Base-by-base conservation (phyloP, 768 basidiomycete genomes). In the Trametes cubensis region DNA sequence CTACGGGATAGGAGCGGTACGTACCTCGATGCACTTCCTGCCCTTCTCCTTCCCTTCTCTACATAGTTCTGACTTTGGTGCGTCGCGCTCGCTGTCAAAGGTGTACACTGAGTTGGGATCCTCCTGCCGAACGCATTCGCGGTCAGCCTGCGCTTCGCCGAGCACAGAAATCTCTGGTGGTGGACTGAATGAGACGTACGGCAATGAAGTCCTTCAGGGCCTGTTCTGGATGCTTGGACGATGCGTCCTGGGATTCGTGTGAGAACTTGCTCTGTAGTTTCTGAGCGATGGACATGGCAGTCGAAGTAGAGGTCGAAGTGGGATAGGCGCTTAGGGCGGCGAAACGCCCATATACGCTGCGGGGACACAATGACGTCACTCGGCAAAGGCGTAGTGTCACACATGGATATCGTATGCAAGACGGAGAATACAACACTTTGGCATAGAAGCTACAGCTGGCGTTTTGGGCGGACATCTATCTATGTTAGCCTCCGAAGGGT, bases 31-130 rank as follows among this genome's bases (percentile, higher is more conserved):
- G 71, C 87, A 90, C 55, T 87, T 84, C 34, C 72, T 68, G 28
- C 71, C 72, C 61, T 76, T 71, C 60, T 75, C 68, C 52, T 70
- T 74, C 49, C 75, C 76, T 65, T 80, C 76, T 57, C 86, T 79
- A 75, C 86, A 89, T 20, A 88, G 70, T 66, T 87, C 80, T 6
- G 86, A 85, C 66, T 81, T 72, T 13, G 81, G 76, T 55, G 85
- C 83, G 62, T 78, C 82, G 42, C 82, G 78, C 64, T 84, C 82
- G 67, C 81, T 83, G 76, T 88, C 83, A 69, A 90, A 88, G 3
- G 83, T 82, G 72, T 88, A 89, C 39, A 72, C 69, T 50, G 80
- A 75, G 30, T 79, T 74, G 8, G 83, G 84, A 47, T 80, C 75
- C 51, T 77, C 75, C 85, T 86, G 68, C 18, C 28, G 41, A 23